These are phyloP conservation scores for Pseudognaphalium luteoalbum DNA, from an alignment of 129 eudicot species.

Conservation along the genomic window DNA sequence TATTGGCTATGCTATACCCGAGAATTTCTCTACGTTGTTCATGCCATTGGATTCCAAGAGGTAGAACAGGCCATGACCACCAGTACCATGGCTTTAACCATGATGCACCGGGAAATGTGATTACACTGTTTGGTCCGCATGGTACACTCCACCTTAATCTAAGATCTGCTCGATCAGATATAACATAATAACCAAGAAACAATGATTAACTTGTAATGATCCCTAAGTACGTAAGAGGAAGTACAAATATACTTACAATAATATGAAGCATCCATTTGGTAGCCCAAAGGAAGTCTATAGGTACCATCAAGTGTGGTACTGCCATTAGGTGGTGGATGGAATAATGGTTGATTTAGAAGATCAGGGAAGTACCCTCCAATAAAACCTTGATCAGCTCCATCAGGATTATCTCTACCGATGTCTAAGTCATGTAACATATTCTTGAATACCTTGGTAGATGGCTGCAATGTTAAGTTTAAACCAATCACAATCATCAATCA, in stretches of 20 bases:
- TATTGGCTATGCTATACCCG: slow-evolving; percentile 43
- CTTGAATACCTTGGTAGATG: slow-evolving; percentile 69
- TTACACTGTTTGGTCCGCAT: slow-evolving; percentile 93
- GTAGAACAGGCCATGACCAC: slow-evolving; percentile 98
- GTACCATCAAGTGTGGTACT: slow-evolving; percentile 64
- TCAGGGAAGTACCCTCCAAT: slow-evolving; percentile 70
- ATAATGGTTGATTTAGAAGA: slow-evolving; percentile 81
- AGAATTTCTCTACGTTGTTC: slow-evolving; percentile 69
- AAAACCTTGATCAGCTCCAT: slow-evolving; percentile 97
- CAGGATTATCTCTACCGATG: slow-evolving; percentile 49
- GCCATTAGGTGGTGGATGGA: slow-evolving; percentile 65
- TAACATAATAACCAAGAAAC: slow-evolving; percentile 1
- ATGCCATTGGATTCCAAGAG: slow-evolving; percentile 92
- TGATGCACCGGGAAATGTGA: slow-evolving; percentile 91
- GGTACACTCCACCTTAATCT: slow-evolving; percentile 93
- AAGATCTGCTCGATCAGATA: slow-evolving; percentile 53
- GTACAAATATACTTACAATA: slow-evolving; percentile 53
- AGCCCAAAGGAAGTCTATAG: slow-evolving; percentile 89
- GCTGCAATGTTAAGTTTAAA: slow-evolving; percentile 51
- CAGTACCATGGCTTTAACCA: slow-evolving; percentile 98
- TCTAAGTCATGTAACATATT: slow-evolving; percentile 68
- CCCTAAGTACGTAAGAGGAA: background rate
- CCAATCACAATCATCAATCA: background rate
- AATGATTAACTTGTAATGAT: background rate
- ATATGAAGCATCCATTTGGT: slow-evolving; percentile 97